Evolutionary conservation across 2,329 filamentous ascomycete species (phyloP).

Genomic region (Hymenoscyphus repandus): DNA sequence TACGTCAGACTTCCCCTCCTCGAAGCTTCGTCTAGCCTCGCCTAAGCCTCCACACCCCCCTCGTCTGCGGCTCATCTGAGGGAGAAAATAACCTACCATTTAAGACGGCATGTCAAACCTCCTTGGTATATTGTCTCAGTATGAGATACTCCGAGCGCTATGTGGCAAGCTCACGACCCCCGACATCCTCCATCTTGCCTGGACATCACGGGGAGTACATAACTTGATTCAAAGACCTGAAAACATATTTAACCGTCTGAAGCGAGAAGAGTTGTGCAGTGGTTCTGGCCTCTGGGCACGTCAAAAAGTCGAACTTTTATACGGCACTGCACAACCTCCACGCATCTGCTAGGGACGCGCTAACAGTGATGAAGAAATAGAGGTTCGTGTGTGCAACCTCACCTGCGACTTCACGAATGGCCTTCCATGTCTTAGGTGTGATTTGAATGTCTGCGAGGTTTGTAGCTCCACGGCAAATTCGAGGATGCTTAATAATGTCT

Average conservation of each 20-base stretch:
- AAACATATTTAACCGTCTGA: background rate
- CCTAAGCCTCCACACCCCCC: no score
- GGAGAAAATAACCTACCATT: no score
- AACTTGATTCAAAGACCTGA: background rate
- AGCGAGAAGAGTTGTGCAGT: background rate
- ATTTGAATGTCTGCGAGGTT: background rate
- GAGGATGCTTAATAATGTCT: background rate
- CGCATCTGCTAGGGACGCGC: no score
- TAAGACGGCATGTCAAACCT: no score
- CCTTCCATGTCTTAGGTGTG: background rate
- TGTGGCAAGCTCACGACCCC: background rate
- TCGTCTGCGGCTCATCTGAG: no score
- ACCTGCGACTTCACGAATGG: slow-evolving; percentile 1
- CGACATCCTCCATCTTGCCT: background rate
- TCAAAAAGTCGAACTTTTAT: background rate
- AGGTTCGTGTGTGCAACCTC: slow-evolving; percentile 1
- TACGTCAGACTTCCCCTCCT: no score
- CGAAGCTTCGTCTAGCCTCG: no score
- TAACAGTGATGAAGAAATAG: background rate
- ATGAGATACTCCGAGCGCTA: background rate
- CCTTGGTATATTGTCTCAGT: background rate
- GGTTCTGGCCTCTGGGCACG: background rate
- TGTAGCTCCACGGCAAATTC: background rate
- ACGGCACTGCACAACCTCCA: background rate
- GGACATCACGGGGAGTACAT: background rate